A percentile compares a stretch with the other conserved stretches of the same genome.
Evolutionary conservation across 768 basidiomycete genomes (phyloP).

Genomic region (Lactifluus pinguis): DNA sequence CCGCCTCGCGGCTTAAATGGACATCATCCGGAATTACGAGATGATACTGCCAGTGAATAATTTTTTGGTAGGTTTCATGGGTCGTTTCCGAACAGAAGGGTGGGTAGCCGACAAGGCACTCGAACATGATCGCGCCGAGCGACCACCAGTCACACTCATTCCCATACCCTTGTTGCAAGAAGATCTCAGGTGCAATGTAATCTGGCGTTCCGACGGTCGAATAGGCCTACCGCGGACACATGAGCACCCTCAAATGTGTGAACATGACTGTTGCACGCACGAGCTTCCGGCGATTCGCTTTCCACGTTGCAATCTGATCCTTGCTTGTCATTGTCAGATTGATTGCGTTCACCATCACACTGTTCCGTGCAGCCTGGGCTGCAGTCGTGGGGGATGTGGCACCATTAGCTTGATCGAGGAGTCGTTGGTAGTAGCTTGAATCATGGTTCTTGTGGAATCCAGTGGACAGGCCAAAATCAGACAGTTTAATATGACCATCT

Average conservation of each 20-base stretch:
- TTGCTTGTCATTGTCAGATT: conserved; percentile 92
- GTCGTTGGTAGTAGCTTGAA: conserved; percentile 85
- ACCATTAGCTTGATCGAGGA: conserved; percentile 61
- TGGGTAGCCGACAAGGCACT: conserved; percentile 94
- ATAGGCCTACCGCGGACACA: conserved; percentile 56
- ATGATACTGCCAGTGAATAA: conserved; percentile 86
- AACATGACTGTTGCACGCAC: conserved; percentile 33
- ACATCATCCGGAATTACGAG: conserved; percentile 91
- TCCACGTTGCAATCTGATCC: conserved; percentile 96
- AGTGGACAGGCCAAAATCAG: conserved; percentile 98
- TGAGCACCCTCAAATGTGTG: neutral
- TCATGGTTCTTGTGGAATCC: conserved; percentile 99
- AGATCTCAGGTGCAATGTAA: conserved; percentile 95
- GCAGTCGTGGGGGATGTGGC: conserved; percentile 34
- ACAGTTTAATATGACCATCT: conserved; percentile 93
- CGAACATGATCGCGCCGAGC: conserved; percentile 96
- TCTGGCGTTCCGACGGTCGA: conserved; percentile 98
- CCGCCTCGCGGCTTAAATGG: conserved; percentile 82
- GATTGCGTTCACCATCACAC: conserved; percentile 95
- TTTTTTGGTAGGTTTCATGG: conserved; percentile 97
- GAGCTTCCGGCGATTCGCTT: conserved; percentile 92
- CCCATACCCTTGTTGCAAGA: conserved; percentile 93
- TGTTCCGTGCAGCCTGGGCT: conserved; percentile 66
- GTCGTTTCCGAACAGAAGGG: conserved; percentile 96
- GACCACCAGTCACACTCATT: conserved; percentile 99